Evolutionary conservation across 1,284 basidiomycete species (phyloP).

Genomic region (Cryptococcus deneoformans): DNA sequence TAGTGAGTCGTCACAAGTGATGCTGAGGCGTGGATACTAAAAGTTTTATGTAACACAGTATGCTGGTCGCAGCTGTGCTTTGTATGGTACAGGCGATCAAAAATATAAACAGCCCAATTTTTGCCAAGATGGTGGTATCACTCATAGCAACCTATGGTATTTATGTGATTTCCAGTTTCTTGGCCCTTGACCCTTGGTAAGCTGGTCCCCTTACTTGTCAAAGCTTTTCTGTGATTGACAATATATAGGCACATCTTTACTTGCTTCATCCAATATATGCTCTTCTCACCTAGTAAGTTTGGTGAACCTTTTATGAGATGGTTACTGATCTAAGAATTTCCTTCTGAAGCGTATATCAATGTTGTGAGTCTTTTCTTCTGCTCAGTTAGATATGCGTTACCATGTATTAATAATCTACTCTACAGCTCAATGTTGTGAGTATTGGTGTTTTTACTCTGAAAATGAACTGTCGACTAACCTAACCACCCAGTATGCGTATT

Average conservation of each 20-base stretch:
- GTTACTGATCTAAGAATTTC: slow-evolving; percentile 17
- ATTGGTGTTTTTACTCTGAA: not conserved
- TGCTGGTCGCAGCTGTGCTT: slow-evolving; percentile 63
- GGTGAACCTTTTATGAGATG: not conserved
- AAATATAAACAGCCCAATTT: slow-evolving; percentile 61
- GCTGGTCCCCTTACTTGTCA: not conserved
- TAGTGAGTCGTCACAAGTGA: slow-evolving; percentile 53
- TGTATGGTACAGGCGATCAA: slow-evolving; percentile 68
- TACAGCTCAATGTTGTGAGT: too few relatives aligned
- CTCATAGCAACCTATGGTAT: slow-evolving; percentile 83
- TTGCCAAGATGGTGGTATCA: slow-evolving; percentile 74
- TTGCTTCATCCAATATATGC: slow-evolving; percentile 82
- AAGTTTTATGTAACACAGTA: slow-evolving; percentile 14
- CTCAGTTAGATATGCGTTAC: slow-evolving; percentile 1
- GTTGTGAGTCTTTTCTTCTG: slow-evolving; percentile 22
- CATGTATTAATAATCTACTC: slow-evolving; percentile 1
- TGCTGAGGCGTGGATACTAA: not conserved
- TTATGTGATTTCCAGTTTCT: slow-evolving; percentile 71
- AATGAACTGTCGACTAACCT: slow-evolving; percentile 8
- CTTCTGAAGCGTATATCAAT: slow-evolving; percentile 2
- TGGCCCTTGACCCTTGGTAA: slow-evolving; percentile 83
- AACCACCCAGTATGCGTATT: slow-evolving; percentile 39
- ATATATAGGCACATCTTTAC: slow-evolving; percentile 66
- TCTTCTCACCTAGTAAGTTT: slow-evolving; percentile 57
- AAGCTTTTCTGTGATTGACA: not conserved